Base-by-base conservation (phyloP, 2,329 filamentous ascomycete genomes). In the Verruconis gallopava region DNA sequence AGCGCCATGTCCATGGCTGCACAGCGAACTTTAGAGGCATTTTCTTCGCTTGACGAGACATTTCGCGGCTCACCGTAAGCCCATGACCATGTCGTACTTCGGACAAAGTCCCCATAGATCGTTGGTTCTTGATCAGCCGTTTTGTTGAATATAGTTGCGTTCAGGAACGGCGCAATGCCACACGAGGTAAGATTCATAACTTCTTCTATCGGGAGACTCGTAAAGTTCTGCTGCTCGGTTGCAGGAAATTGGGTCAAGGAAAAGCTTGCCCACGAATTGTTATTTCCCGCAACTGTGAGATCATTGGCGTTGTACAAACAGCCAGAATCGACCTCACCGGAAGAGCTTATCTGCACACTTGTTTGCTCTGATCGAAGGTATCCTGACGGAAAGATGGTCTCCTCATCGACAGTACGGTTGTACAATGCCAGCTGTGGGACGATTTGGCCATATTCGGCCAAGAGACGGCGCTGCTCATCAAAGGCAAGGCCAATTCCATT, bases 71-170 rank as follows among this genome's bases (percentile, higher is more conserved):
- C 65, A 9, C 65, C 64, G 0, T 63, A 54, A 2, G 66, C 70
- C 75, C 76, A 81, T 15, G 73, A 69, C 75, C 77, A 81, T 6
- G 73, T 61, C 0, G 69, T 62, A 11, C 64, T 65, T 35, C 67
- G 57, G 1, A 67, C 66, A 45, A 71, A 67, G 38, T 64, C 63
- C 45, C 64, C 61, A 52, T 79, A 78, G 3, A 64, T 63, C 6
- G 52, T 47, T 21, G 63, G 53, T 44, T 70, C 59, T 35, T 56
- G 49, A 44, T 69, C 63, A 5, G 75, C 73, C 6, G 72, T 73
- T 15, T 53, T 48, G 44, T 65, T 64, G 34, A 66, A 61, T 2
- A 79, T 59, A 1, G 73, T 73, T 17, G 54, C 51, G 51, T 80
- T 79, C 5, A 81, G 61, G 2, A 72, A 56, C 0, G 75, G 68